phyloP scores from a whole-genome alignment of 345 rosid genomes.

The Lepidium aucheri region DNA sequence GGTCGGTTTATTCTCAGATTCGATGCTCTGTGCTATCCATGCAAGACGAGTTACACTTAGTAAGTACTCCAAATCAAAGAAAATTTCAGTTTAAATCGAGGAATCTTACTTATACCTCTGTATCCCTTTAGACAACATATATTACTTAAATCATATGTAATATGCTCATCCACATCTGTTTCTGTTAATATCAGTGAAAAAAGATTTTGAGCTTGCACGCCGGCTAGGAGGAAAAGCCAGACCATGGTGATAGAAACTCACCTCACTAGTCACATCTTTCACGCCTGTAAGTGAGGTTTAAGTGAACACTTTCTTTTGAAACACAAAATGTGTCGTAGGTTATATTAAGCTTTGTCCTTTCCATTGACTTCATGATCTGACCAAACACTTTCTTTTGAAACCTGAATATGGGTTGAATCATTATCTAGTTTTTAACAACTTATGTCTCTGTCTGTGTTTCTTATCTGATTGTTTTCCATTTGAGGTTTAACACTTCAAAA shows the following conservation, averaged over 20 bases:
- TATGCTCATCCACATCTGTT: background rate
- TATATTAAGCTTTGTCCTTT: no score
- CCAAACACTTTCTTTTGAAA: background rate
- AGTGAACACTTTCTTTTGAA: no score
- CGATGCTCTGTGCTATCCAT: conserved; percentile 86
- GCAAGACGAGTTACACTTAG: conserved; percentile 74
- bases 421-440: background rate
- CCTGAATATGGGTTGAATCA: background rate
- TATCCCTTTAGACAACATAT: no score
- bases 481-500: background rate
- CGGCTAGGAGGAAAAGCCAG: conserved; percentile 72
- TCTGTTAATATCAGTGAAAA: conserved; percentile 58
- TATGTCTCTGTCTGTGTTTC: background rate
- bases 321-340: no score
- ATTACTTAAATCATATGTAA: no score
- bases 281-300: background rate
- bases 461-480: background rate
- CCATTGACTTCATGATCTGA: background rate
- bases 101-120: no score
- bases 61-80: conserved; percentile 31
- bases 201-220: conserved; percentile 86
- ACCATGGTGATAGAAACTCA: conserved; percentile 42
- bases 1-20: conserved; percentile 64
- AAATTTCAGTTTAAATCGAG: background rate
- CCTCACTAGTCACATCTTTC: background rate